phyloP scores from a whole-genome alignment of 108 stramenopile genomes.

The Cyclostephanos tholiformis region DNA sequence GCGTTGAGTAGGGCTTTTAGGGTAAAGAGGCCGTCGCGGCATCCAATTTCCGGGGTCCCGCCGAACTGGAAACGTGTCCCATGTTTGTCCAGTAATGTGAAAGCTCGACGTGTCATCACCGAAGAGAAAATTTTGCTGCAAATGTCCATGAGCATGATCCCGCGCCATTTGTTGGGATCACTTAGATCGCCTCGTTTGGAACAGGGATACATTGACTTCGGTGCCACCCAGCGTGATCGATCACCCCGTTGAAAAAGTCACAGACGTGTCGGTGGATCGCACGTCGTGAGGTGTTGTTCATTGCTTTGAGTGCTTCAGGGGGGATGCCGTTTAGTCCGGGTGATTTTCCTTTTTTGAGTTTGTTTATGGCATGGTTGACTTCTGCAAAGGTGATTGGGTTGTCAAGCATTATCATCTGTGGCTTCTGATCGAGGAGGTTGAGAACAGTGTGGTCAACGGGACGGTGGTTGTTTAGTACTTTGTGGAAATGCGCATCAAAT shows the following conservation, averaged over 20 bases:
- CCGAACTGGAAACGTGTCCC: constrained; percentile 23
- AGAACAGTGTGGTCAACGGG: neutral
- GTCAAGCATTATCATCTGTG: neutral
- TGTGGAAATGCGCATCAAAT: neutral
- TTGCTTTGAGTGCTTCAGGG: constrained; percentile 16
- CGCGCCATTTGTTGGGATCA: constrained; percentile 16
- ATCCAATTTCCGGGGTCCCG: constrained; percentile 13
- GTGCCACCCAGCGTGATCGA: constrained; percentile 11
- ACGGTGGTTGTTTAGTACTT: neutral
- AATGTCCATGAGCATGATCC: constrained; percentile 14
- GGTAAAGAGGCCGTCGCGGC: constrained; percentile 16
- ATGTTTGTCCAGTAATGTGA: neutral
- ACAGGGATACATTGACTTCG: neutral
- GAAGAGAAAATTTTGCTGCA: constrained; percentile 14
- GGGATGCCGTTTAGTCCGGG: constrained; percentile 16
- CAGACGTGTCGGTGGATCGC: neutral
- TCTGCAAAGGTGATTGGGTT: neutral
- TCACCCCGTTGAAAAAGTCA: constrained; percentile 3
- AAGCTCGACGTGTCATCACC: neutral
- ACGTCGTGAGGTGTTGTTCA: neutral
- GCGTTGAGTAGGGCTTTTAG: constrained; percentile 21
- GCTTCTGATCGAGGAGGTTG: neutral
- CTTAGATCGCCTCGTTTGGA: neutral
- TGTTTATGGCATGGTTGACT: neutral
- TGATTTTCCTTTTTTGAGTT: constrained; percentile 13